Evolutionary conservation across 2,329 filamentous ascomycete genomes (phyloP).

Genomic region (Diatrype stigma): DNA sequence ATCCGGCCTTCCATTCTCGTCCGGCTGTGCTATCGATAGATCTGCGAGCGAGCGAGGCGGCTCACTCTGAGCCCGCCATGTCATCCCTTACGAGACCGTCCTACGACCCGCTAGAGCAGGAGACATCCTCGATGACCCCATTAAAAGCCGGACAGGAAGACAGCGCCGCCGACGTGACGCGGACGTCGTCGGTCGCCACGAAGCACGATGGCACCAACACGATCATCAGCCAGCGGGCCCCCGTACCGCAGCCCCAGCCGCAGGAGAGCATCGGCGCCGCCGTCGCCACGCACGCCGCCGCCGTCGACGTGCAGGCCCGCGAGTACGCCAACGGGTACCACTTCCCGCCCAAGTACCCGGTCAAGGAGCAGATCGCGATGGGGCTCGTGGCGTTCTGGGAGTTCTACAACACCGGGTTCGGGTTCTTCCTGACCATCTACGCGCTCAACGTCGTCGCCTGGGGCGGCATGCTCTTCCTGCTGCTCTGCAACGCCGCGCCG

Average conservation of each 20-base stretch:
- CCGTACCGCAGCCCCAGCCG: conserved; percentile 11
- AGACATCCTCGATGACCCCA: conserved; percentile 7
- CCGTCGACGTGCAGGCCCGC: conserved; percentile 14
- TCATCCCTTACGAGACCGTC: not conserved
- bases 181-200: conserved; percentile 15
- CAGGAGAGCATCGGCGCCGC: conserved; percentile 17
- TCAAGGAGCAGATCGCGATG: conserved; percentile 54
- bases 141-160: conserved; percentile 13
- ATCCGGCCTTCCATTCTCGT: not conserved
- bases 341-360: conserved; percentile 58
- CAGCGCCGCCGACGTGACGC: conserved; percentile 14
- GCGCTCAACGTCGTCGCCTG: conserved; percentile 80
- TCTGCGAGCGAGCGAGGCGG: not conserved
- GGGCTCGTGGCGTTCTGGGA: conserved; percentile 61
- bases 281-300: conserved; percentile 30
- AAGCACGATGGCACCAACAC: conserved; percentile 10
- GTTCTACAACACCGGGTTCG: conserved; percentile 70
- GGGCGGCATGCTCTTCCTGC: conserved; percentile 86
- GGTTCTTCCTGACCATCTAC: conserved; percentile 75
- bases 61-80: not conserved
- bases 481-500: conserved; percentile 71
- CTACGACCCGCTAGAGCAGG: not conserved
- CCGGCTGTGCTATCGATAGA: not conserved
- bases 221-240: conserved; percentile 14
- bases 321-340: conserved; percentile 61